Conservation (phyloP, 352 stramenopile genomes). For the Globisporangium parvum region DNA sequence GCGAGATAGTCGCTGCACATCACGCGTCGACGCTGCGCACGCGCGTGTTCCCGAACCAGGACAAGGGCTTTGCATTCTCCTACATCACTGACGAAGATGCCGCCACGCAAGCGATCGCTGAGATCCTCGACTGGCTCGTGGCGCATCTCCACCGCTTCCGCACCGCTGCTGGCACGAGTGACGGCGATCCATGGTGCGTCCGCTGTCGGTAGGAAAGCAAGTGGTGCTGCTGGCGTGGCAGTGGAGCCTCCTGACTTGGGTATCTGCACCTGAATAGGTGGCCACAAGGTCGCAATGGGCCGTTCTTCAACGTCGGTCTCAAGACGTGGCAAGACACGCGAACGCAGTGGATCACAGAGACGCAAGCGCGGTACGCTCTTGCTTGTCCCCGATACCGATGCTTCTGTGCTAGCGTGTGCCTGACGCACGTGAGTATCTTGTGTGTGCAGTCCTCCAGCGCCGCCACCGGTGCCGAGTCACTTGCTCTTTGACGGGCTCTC, state of each 20-base stretch:
- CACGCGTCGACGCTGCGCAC: constrained; percentile 20
- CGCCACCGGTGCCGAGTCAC: constrained; percentile 61
- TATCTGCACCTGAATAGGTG: constrained; percentile 28
- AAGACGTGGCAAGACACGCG: constrained; percentile 73
- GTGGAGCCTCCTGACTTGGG: background rate
- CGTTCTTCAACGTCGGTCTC: constrained; percentile 80
- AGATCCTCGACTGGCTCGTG: constrained; percentile 84
- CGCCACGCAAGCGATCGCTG: constrained; percentile 76
- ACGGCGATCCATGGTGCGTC: constrained; percentile 60
- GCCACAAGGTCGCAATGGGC: constrained; percentile 82
- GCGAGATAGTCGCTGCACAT: constrained; percentile 26
- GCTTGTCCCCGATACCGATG: background rate
- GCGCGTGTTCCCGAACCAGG: constrained; percentile 65
- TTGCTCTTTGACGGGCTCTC: constrained; percentile 80
- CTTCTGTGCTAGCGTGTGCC: background rate
- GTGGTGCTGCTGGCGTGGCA: background rate
- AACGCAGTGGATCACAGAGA: constrained; percentile 62
- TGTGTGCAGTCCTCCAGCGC: constrained; percentile 43
- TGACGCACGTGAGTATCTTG: background rate
- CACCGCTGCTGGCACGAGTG: constrained; percentile 62
- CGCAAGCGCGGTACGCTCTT: constrained; percentile 44
- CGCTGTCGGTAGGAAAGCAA: background rate
- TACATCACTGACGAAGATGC: constrained; percentile 89
- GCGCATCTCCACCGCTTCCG: constrained; percentile 81
- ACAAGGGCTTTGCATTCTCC: constrained; percentile 78